These are phyloP conservation scores for Lentinula detonsa DNA, from an alignment of 768 basidiomycete species.

Conservation along the genomic window DNA sequence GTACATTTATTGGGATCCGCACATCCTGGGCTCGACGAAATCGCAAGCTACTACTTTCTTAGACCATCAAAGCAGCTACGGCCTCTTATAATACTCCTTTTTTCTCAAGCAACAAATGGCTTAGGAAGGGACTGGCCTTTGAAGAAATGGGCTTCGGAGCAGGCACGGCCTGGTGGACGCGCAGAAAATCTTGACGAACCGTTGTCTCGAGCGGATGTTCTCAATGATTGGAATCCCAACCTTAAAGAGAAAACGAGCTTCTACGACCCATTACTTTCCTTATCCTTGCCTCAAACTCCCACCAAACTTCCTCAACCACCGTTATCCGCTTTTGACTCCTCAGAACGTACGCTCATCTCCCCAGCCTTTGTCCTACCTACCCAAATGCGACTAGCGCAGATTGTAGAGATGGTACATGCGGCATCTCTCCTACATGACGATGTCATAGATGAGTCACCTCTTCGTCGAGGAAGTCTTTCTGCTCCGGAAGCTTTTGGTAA, in stretches of 20 bases:
- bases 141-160: constrained; percentile 50
- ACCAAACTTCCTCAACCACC: constrained; percentile 19
- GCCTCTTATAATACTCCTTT: constrained; percentile 80
- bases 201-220: constrained; percentile 64
- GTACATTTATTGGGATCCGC: constrained; percentile 75
- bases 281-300: constrained; percentile 26
- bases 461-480: constrained; percentile 71
- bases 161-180: constrained; percentile 42
- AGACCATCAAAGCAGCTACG: constrained; percentile 89
- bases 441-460: constrained; percentile 79
- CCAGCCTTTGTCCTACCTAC: constrained; percentile 60
- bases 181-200: constrained; percentile 63
- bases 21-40: constrained; percentile 75
- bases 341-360: constrained; percentile 14
- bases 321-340: constrained; percentile 5
- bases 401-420: constrained; percentile 95
- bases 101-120: constrained; percentile 88
- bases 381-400: constrained; percentile 85
- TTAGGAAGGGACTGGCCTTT: constrained; percentile 57
- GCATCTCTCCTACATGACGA: constrained; percentile 96
- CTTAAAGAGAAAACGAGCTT: constrained; percentile 57
- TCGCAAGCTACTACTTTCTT: constrained; percentile 89
- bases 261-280: constrained; percentile 41
- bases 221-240: constrained; percentile 87
- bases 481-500: constrained; percentile 83